Base-by-base conservation (phyloP, 495 filamentous ascomycete genomes). In the Hyaloscypha bicolor region DNA sequence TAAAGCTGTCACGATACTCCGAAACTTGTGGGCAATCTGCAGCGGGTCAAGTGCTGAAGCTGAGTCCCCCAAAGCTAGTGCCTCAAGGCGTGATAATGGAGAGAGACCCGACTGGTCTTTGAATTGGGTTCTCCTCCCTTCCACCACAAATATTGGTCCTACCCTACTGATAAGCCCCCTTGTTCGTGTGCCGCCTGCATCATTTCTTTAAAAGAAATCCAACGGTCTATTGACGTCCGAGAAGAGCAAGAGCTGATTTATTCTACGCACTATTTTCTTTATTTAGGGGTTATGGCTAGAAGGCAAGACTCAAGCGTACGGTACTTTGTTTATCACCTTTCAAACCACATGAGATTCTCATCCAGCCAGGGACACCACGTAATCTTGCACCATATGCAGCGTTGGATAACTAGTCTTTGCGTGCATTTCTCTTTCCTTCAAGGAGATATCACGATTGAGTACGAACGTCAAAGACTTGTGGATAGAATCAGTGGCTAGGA, bases 91-190 rank as follows among this genome's bases (percentile, higher is more conserved):
- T 25, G 51, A 55, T 53, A 6, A 31, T 63, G 31, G 52, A 42
- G 21, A 64, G 29, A 64, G 14, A 56, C 48, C 48, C 51, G 62
- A 64, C 51, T 64, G 52, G 63, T 39, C 55, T 58, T 48, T 48
- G 16, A 4, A 19, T 48, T 1, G 42, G 9, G 42, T 14, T 48
- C 42, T 19, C 8, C 42, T 48, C 16, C 35, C 9, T 48, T 48
- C 11, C 42, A 48, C 42, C 9, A 19, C 42, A 48, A 6, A 19
- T 48, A 4, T 19, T 16, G 11, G 9, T 19, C 4, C 35, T 48
- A 4, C 42, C 16, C 16, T 19, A 1, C 42, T 48, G 42, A 48
- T 48, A 48, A 16, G 42, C 4, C 42, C 42, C 16, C 42, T 48
- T 48, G 16, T 19, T 25, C 42, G 4, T 4, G 16, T 48, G 16